Conservation (phyloP, 2,329 filamentous ascomycete species). For the Pochonia chlamydosporia region DNA sequence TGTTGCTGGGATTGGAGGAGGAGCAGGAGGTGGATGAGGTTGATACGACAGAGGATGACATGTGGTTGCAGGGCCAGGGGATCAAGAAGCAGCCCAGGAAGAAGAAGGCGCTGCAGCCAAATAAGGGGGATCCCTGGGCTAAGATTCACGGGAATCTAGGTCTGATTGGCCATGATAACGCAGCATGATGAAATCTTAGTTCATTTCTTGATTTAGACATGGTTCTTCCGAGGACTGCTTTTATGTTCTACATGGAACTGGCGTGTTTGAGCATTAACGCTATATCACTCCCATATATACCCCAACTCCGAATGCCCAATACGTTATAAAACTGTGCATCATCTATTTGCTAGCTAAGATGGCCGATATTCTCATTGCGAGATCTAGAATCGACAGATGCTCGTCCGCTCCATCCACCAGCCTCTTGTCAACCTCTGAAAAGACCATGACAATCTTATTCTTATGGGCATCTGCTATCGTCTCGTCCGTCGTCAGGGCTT, state of each 20-base stretch:
- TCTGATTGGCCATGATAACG: conserved; percentile 36
- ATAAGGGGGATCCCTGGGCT: conserved; percentile 40
- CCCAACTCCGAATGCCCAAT: background rate
- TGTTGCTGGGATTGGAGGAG: conserved; percentile 35
- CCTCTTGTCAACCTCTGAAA: conserved; percentile 92
- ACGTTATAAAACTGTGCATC: background rate
- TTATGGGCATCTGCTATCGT: conserved; percentile 79
- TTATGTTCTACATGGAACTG: background rate
- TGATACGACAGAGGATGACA: conserved; percentile 20
- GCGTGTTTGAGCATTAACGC: background rate
- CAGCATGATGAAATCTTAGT: conserved; percentile 2
- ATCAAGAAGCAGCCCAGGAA: conserved; percentile 5
- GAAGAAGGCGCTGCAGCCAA: conserved; percentile 15
- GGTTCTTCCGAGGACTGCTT: background rate
- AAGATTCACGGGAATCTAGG: conserved; percentile 48
- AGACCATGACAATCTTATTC: conserved; percentile 80
- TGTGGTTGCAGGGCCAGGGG: conserved; percentile 26
- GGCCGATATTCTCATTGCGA: conserved; percentile 73
- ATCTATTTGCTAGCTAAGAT: conserved; percentile 50
- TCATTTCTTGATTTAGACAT: background rate
- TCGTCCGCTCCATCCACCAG: conserved; percentile 93
- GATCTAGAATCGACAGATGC: conserved; percentile 82
- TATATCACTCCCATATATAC: background rate
- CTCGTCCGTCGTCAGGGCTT: conserved; percentile 77
- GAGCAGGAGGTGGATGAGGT: conserved; percentile 14